A percentile compares a stretch with the other conserved stretches of the same genome.
Evolutionary conservation across 1,139 yeast genomes (phyloP).

Genomic region (Blastobotrys elegans): DNA sequence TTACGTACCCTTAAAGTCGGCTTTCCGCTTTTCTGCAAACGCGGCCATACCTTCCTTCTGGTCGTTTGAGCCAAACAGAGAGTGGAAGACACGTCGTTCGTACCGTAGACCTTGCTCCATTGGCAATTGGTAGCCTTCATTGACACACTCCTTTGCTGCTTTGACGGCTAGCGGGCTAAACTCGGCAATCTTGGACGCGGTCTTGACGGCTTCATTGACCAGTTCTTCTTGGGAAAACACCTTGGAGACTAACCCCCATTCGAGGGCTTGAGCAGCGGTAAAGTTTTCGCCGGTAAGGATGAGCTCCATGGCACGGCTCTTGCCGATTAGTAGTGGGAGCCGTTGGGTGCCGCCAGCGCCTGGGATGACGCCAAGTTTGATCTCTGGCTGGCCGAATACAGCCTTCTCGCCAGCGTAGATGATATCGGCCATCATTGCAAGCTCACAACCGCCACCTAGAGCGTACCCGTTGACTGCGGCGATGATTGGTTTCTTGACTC

Average conservation of each 20-base stretch:
- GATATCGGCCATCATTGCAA: slow-evolving; percentile 50
- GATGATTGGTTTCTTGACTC: slow-evolving; percentile 42
- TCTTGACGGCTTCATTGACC: slow-evolving; percentile 42
- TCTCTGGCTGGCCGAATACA: slow-evolving; percentile 51
- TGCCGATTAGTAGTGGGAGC: slow-evolving; percentile 44
- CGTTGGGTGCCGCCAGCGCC: slow-evolving; percentile 54
- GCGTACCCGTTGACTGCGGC: slow-evolving; percentile 52
- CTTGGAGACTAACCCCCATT: slow-evolving; percentile 47
- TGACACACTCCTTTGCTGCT: slow-evolving; percentile 45
- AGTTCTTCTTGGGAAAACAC: slow-evolving; percentile 39
- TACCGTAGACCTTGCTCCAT: slow-evolving; percentile 40
- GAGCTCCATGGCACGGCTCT: slow-evolving; percentile 45
- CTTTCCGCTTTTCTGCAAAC: slow-evolving; percentile 43
- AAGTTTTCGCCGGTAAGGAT: slow-evolving; percentile 45
- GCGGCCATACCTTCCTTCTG: slow-evolving; percentile 51
- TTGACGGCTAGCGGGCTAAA: slow-evolving; percentile 42
- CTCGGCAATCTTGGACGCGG: slow-evolving; percentile 41
- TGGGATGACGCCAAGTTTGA: slow-evolving; percentile 48
- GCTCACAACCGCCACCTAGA: slow-evolving; percentile 51
- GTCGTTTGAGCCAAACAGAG: slow-evolving; percentile 42
- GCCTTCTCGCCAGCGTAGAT: slow-evolving; percentile 47
- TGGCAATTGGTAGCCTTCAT: slow-evolving; percentile 37
- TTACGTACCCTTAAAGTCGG: slow-evolving; percentile 37
- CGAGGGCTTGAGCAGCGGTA: slow-evolving; percentile 42
- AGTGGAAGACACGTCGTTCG: slow-evolving; percentile 44